Evolutionary conservation across 306 rosid species (phyloP).

Genomic region (Casuarina equisetifolia): DNA sequence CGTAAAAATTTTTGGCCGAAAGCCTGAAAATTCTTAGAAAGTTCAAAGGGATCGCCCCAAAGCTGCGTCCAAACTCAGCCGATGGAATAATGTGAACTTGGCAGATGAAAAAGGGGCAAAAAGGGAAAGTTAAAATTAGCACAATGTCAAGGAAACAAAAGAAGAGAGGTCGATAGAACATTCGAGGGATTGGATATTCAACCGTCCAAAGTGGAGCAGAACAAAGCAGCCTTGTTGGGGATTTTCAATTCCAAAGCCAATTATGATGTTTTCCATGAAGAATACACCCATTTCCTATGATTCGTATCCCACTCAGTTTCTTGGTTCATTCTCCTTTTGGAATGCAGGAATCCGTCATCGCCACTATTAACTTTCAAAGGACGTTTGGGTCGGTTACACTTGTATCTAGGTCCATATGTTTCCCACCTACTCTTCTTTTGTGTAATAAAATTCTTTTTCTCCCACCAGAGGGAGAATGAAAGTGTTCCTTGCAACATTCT

Average conservation of each 20-base stretch:
- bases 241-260: constrained; percentile 28
- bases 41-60: too few relatives aligned
- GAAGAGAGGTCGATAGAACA: too few relatives aligned
- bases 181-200: constrained; percentile 27
- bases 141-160: too few relatives aligned
- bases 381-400: constrained; percentile 31
- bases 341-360: constrained; percentile 55
- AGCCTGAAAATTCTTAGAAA: too few relatives aligned
- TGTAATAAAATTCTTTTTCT: constrained; percentile 26
- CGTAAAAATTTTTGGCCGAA: too few relatives aligned
- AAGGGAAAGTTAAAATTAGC: too few relatives aligned
- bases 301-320: constrained; percentile 21
- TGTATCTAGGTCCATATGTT: constrained; percentile 67
- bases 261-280: constrained; percentile 72
- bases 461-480: constrained; percentile 43
- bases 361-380: constrained; percentile 12
- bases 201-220: constrained; percentile 75
- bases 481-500: constrained; percentile 12
- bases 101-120: too few relatives aligned
- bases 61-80: too few relatives aligned
- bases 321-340: constrained; percentile 69
- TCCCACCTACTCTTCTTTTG: constrained; percentile 45
- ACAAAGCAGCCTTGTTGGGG: constrained; percentile 27
- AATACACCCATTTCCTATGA: constrained; percentile 28
- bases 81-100: too few relatives aligned